phyloP scores from a whole-genome alignment of 768 basidiomycete species.

The Kwoniella heveanensis region DNA sequence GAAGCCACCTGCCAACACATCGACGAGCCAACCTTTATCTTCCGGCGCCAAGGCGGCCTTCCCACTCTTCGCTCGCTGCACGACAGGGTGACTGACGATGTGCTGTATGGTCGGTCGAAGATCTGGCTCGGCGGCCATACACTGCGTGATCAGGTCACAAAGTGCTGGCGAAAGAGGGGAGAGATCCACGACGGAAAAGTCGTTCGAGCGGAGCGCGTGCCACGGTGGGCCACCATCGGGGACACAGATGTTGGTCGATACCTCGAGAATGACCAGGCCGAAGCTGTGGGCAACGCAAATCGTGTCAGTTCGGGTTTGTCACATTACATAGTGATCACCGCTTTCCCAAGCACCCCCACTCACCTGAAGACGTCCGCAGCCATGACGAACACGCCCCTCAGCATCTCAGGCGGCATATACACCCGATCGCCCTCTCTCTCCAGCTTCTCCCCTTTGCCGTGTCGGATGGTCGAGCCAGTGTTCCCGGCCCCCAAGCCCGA shows the following conservation, averaged over 20 bases:
- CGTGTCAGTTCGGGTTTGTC: too few species aligned
- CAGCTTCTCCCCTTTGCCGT: conserved; percentile 55
- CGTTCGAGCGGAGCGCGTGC: conserved; percentile 87
- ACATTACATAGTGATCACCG: too few species aligned
- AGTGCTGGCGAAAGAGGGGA: conserved; percentile 52
- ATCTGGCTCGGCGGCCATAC: conserved; percentile 47
- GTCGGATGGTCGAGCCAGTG: neutral
- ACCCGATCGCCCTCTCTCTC: conserved; percentile 97
- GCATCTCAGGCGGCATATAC: conserved; percentile 93
- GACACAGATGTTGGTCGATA: conserved; percentile 91
- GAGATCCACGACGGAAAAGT: conserved; percentile 68
- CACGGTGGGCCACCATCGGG: conserved; percentile 93
- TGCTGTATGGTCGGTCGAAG: conserved; percentile 38
- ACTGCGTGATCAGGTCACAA: conserved; percentile 50
- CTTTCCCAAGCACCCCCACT: too few species aligned
- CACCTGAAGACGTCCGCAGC: conserved; percentile 97
- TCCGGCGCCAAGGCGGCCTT: conserved; percentile 51
- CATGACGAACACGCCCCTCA: conserved; percentile 86
- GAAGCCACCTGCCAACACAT: conserved; percentile 43
- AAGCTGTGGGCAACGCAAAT: conserved; percentile 73
- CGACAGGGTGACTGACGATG: conserved; percentile 48
- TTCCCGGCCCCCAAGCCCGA: conserved; percentile 49
- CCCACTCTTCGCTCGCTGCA: conserved; percentile 43
- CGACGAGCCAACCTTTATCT: conserved; percentile 43
- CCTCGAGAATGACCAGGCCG: conserved; percentile 94